Base-by-base conservation (phyloP, 2,329 filamentous ascomycete species). In the Colletotrichum higginsianum region DNA sequence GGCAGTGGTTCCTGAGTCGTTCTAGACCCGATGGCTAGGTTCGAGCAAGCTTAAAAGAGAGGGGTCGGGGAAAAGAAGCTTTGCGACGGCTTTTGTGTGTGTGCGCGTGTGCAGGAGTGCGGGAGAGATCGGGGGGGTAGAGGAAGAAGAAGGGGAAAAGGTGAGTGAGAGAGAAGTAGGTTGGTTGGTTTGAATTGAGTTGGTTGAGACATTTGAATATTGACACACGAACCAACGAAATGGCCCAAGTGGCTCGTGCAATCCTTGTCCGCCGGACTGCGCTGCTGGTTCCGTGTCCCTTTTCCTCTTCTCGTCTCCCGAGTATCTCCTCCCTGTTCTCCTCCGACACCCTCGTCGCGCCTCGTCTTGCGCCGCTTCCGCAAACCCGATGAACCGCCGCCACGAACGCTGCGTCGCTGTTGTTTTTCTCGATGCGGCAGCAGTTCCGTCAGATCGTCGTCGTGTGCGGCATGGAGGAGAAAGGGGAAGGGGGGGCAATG, bases 151-250 rank as follows among this genome's bases (percentile, higher is more conserved):
- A 53, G 16, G 11, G 52, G 30, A n/a, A 35, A 44, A 60, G n/a
- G 49, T 67, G 49, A 70, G 62, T 47, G 35, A 23, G 46, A 55
- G 55, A 35, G 55, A 49, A 42, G 61, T 42, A 71, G 62, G 56
- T 56, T 67, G 56, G 61, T 50, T 46, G 35, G 15, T 38, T 38
- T 38, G 35, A 38, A 38, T 58, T 30, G 46, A 47, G 11, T 35
- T 26, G 38, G 46, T 47, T 47, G 18, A 47, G 7, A 47, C 16
- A 11, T 12, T 50, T 50, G 47, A 21, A 67, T 49, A 35, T 66
- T 66, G 66, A 61, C 57, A 71, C 40, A 50, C 38, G 60, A 61
- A 53, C 67, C 63, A 50, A 52, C 60, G 49, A 67, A 44, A 56
- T 67, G 61, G 63, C 63, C 21, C 1, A 21, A 18, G 15, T 61